These are phyloP conservation scores for Funneliformis caledonium DNA, from an alignment of 371 early-diverging fungal genomes.

Conservation along the genomic window DNA sequence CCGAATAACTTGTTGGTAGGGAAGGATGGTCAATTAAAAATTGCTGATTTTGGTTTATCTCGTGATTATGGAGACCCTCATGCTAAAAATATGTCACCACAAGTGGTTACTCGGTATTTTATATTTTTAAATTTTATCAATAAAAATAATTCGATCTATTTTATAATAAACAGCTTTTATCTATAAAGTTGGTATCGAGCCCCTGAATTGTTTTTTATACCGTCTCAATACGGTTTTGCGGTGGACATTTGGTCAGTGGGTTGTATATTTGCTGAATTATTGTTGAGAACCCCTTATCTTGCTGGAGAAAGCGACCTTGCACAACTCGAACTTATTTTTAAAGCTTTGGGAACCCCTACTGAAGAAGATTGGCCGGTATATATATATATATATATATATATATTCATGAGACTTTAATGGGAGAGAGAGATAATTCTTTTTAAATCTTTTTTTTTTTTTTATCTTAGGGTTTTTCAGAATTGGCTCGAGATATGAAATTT, in stretches of 20 bases:
- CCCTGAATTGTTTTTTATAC: slow-evolving; percentile 97
- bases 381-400: slow-evolving; percentile 43
- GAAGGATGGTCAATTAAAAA: slow-evolving; percentile 88
- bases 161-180: not conserved
- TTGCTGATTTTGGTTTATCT: slow-evolving; percentile 99
- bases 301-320: slow-evolving; percentile 95
- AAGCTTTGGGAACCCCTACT: slow-evolving; percentile 97
- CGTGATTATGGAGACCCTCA: slow-evolving; percentile 88
- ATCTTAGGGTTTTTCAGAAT: slow-evolving; percentile 65
- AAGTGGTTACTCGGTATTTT: slow-evolving; percentile 90
- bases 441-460: not conserved
- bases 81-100: slow-evolving; percentile 80
- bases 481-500: slow-evolving; percentile 42
- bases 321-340: slow-evolving; percentile 94
- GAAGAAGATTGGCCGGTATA: slow-evolving; percentile 95
- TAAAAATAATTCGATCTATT: not conserved
- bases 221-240: slow-evolving; percentile 85
- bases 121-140: not conserved
- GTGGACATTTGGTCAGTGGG: slow-evolving; percentile 99
- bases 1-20: slow-evolving; percentile 99
- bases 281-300: slow-evolving; percentile 95
- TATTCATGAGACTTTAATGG: not conserved
- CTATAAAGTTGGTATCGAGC: slow-evolving; percentile 96
- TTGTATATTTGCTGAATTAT: slow-evolving; percentile 98
- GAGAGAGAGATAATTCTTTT: not conserved